Conservation (phyloP, 441 rosid genomes). For the Adansonia grandidieri region DNA sequence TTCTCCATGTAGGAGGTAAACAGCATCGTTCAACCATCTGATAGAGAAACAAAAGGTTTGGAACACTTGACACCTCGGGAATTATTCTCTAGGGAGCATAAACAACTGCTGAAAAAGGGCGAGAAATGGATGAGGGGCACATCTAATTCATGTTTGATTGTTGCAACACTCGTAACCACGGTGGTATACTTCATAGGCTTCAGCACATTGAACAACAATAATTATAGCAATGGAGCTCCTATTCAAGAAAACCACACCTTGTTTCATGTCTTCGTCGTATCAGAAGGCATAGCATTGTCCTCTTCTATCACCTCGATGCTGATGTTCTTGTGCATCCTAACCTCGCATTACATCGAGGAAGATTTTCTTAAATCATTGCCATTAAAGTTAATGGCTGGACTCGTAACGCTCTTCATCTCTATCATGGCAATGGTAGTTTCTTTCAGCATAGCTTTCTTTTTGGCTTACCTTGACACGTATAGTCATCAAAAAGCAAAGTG, state of each 20-base stretch:
- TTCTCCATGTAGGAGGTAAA: no score
- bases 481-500: neutral
- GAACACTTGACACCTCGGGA: no score
- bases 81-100: no score
- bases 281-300: conserved; percentile 21
- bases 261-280: conserved; percentile 1
- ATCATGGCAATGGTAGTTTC: conserved; percentile 27
- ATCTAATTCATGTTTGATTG: conserved; percentile 24
- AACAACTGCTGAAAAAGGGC: neutral
- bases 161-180: conserved; percentile 20
- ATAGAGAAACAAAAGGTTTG: no score
- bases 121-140: conserved; percentile 30
- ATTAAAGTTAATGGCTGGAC: conserved; percentile 17
- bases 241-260: neutral
- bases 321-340: conserved; percentile 27
- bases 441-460: conserved; percentile 17
- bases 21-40: no score
- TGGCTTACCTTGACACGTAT: neutral
- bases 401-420: conserved; percentile 26
- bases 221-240: neutral
- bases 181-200: conserved; percentile 15
- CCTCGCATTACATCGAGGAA: conserved; percentile 24
- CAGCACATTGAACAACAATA: conserved; percentile 13
- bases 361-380: conserved; percentile 25
- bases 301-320: conserved; percentile 23